Evolutionary conservation across 2,329 filamentous ascomycete genomes (phyloP).

Genomic region (Aspergillus transmontanensis): DNA sequence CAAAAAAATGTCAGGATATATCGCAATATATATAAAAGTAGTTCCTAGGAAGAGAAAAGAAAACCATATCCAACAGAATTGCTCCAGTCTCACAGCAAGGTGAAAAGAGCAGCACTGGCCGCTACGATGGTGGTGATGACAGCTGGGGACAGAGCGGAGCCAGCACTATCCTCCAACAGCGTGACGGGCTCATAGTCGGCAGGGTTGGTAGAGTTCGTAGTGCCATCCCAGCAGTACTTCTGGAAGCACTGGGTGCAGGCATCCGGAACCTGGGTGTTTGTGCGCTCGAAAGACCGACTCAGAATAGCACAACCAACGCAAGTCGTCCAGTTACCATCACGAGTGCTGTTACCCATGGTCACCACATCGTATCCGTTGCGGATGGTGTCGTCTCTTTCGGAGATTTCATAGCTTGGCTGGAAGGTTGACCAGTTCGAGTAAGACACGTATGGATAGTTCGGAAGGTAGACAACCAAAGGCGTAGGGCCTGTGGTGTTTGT

Average conservation of each 20-base stretch:
- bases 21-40: background rate
- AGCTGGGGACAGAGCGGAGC: background rate
- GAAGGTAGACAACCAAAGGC: slow-evolving; percentile 82
- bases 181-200: slow-evolving; percentile 47
- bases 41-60: background rate
- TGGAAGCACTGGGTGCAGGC: slow-evolving; percentile 74
- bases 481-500: slow-evolving; percentile 58
- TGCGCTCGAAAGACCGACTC: slow-evolving; percentile 70
- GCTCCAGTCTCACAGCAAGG: background rate
- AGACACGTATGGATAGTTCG: slow-evolving; percentile 79
- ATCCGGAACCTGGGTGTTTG: slow-evolving; percentile 65
- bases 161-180: slow-evolving; percentile 9
- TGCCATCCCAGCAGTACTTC: slow-evolving; percentile 89
- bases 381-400: slow-evolving; percentile 74
- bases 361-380: slow-evolving; percentile 81
- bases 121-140: slow-evolving; percentile 1
- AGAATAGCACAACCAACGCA: slow-evolving; percentile 86
- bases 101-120: slow-evolving; percentile 3
- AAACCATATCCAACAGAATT: background rate
- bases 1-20: background rate
- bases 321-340: slow-evolving; percentile 71
- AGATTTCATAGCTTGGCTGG: slow-evolving; percentile 62
- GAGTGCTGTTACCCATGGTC: slow-evolving; percentile 76
- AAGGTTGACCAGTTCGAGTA: slow-evolving; percentile 79
- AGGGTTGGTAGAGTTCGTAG: slow-evolving; percentile 42